Evolutionary conservation across 371 early-diverging fungal genomes (phyloP).

Genomic region (Lichtheimia hyalospora): DNA sequence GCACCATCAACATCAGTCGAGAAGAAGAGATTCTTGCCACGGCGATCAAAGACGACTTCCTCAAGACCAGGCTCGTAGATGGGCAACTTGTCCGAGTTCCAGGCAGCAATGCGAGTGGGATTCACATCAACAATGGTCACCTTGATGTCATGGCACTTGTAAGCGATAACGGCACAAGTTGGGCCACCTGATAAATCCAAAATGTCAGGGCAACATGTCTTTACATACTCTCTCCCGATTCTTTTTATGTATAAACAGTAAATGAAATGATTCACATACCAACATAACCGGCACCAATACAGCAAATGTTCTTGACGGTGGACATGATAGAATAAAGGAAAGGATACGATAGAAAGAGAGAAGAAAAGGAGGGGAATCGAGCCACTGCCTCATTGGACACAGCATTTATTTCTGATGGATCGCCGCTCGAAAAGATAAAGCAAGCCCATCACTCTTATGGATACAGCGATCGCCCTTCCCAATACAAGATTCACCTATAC

Average conservation of each 20-base stretch:
- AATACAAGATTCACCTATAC: too few species aligned
- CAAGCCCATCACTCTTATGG: too few species aligned
- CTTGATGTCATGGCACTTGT: slow-evolving; percentile 84
- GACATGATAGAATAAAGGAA: slow-evolving; percentile 23
- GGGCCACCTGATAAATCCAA: slow-evolving; percentile 74
- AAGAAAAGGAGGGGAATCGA: not conserved
- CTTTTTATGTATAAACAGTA: too few species aligned
- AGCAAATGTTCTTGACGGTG: slow-evolving; percentile 69
- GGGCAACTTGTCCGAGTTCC: slow-evolving; percentile 87
- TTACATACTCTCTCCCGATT: too few species aligned
- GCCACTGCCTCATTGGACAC: not conserved
- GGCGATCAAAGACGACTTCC: slow-evolving; percentile 70
- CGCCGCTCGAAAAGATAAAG: not conserved
- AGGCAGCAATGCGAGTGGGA: slow-evolving; percentile 77
- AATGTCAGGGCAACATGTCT: too few species aligned
- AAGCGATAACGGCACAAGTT: slow-evolving; percentile 89
- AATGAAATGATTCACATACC: too few species aligned
- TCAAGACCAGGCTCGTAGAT: slow-evolving; percentile 93
- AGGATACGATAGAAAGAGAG: not conserved
- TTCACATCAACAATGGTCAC: slow-evolving; percentile 89
- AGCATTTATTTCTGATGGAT: slow-evolving; percentile 1
- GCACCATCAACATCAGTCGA: slow-evolving; percentile 75
- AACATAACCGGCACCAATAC: slow-evolving; percentile 96
- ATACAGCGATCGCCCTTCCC: too few species aligned
- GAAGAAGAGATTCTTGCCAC: slow-evolving; percentile 86